phyloP scores from a whole-genome alignment of 306 rosid genomes.

The Corylus heterophylla region DNA sequence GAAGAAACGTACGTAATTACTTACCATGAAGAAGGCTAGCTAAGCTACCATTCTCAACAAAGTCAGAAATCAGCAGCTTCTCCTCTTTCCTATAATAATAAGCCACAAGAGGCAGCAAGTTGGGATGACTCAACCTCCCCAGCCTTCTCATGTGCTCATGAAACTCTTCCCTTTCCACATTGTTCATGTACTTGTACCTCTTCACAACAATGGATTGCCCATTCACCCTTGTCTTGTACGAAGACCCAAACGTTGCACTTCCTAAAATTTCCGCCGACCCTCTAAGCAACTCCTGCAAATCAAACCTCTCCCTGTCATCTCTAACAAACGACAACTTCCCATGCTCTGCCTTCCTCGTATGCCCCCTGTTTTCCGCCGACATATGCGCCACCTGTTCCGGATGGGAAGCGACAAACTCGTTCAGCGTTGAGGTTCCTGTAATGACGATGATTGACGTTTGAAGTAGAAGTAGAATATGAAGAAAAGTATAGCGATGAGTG shows the following conservation, averaged over 20 bases:
- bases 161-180: slow-evolving; percentile 71
- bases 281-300: slow-evolving; percentile 65
- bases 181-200: slow-evolving; percentile 89
- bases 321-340: slow-evolving; percentile 63
- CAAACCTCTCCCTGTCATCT: slow-evolving; percentile 55
- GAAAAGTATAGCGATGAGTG: slow-evolving; percentile 34
- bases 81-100: slow-evolving; percentile 81
- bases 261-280: slow-evolving; percentile 92
- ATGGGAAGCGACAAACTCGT: slow-evolving; percentile 9
- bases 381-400: slow-evolving; percentile 30
- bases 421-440: slow-evolving; percentile 16
- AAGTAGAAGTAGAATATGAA: slow-evolving; percentile 28
- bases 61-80: slow-evolving; percentile 74
- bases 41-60: slow-evolving; percentile 68
- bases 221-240: slow-evolving; percentile 68
- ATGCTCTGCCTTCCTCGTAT: slow-evolving; percentile 45
- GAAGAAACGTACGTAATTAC: slow-evolving; percentile 22
- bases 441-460: slow-evolving; percentile 6
- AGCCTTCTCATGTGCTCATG: slow-evolving; percentile 83
- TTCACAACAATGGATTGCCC: slow-evolving; percentile 70
- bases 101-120: slow-evolving; percentile 73
- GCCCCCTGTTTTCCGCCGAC: not conserved
- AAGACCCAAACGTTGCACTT: slow-evolving; percentile 84
- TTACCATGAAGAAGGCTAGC: slow-evolving; percentile 85
- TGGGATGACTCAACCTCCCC: slow-evolving; percentile 61